Evolutionary conservation across 306 rosid species (phyloP).

Genomic region (Abrus pulchellus): DNA sequence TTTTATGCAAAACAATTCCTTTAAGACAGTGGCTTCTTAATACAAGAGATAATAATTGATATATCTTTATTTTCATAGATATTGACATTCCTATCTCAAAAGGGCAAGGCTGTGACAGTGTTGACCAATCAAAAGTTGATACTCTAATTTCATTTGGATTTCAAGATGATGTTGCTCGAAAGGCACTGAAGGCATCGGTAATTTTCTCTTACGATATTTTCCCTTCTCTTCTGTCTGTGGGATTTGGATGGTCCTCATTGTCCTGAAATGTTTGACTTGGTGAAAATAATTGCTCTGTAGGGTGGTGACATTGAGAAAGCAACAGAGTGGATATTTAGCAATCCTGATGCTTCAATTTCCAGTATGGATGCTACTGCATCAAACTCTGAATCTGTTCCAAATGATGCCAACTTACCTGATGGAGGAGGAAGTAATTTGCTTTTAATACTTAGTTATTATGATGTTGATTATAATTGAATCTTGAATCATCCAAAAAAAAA

Average conservation of each 20-base stretch:
- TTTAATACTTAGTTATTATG: neutral
- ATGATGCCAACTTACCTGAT: conserved; percentile 66
- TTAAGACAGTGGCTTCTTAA: neutral
- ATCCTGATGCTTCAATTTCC: conserved; percentile 75
- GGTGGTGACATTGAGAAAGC: conserved; percentile 97
- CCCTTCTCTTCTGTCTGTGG: neutral
- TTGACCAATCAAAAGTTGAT: conserved; percentile 81
- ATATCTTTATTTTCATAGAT: conserved; percentile 49
- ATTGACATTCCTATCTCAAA: conserved; percentile 75
- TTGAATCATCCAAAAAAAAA: too few species aligned
- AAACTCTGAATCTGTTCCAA: conserved; percentile 45
- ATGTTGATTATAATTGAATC: too few species aligned
- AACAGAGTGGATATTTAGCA: conserved; percentile 96
- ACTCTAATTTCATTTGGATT: conserved; percentile 88
- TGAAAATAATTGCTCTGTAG: conserved; percentile 54
- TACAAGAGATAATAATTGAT: too few species aligned
- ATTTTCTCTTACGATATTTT: conserved; percentile 15
- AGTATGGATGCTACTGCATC: conserved; percentile 75
- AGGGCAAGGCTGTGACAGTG: conserved; percentile 60
- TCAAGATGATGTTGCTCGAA: conserved; percentile 79
- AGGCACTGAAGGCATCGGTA: conserved; percentile 90
- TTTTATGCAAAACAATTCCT: conserved; percentile 27
- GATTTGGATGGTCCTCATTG: neutral
- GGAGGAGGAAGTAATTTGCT: conserved; percentile 91
- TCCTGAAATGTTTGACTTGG: conserved; percentile 4